phyloP scores from a whole-genome alignment of 164 flowering plant genomes.

The Echeveria elegans region DNA sequence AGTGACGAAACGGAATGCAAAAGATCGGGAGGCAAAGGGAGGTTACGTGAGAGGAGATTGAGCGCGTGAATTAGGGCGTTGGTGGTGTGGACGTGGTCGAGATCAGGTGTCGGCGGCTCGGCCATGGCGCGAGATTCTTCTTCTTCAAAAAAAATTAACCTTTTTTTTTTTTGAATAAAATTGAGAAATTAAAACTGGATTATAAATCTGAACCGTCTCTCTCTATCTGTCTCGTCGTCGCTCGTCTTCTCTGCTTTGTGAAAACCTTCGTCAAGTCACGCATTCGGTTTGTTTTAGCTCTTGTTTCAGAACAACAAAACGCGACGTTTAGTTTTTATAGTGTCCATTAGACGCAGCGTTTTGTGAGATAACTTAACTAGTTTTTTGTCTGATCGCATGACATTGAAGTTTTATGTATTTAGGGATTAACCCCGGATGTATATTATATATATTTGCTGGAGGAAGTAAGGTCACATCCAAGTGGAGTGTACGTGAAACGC shows the following conservation, averaged over 20 bases:
- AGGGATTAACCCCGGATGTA: too few relatives aligned
- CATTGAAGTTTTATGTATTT: too few relatives aligned
- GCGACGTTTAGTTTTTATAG: background rate
- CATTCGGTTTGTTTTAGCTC: background rate
- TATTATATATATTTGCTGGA: too few relatives aligned
- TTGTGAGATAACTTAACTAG: too few relatives aligned
- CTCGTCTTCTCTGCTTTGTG: slow-evolving; percentile 4
- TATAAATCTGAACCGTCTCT: background rate
- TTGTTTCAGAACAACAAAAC: background rate
- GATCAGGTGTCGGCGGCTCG: slow-evolving; percentile 12
- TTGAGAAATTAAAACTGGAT: background rate
- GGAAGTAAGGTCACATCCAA: too few relatives aligned
- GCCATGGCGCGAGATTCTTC: slow-evolving; percentile 27
- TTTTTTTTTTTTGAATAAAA: background rate
- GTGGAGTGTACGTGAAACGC: too few relatives aligned
- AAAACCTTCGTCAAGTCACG: background rate
- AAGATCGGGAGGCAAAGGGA: slow-evolving; percentile 73
- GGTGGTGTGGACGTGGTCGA: slow-evolving; percentile 37
- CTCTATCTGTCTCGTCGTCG: background rate
- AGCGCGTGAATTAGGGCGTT: slow-evolving; percentile 77
- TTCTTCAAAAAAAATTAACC: background rate
- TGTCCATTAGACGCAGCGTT: background rate
- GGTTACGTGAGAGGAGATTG: slow-evolving; percentile 71
- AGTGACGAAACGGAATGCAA: slow-evolving; percentile 57
- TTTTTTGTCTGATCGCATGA: too few relatives aligned